Evolutionary conservation across 176 grass and related monocot genomes (phyloP).

Genomic region (sorghum (Sorghum bicolor)): Sorghum_bicolor_NCBIv3 NC_012876.2:53380501-53381000

Average conservation of each 20-base stretch:
- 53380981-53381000: not conserved
- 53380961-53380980: not conserved
- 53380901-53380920: conserved; percentile 19
- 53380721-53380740: conserved; percentile 69
- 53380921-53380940: conserved; percentile 7
- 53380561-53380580: conserved; percentile 81
- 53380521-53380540: conserved; percentile 74
- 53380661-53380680: conserved; percentile 86
- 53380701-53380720: conserved; percentile 58
- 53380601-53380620: conserved; percentile 59
- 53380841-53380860: not conserved
- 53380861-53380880: not conserved
- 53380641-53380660: conserved; percentile 66
- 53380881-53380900: not conserved
- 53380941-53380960: not conserved
- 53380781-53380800: not conserved
- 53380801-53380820: not conserved
- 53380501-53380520: conserved; percentile 71
- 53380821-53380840: not conserved
- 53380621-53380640: conserved; percentile 79
- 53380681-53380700: conserved; percentile 61
- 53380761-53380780: conserved; percentile 62
- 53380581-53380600: conserved; percentile 58
- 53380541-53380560: conserved; percentile 81
- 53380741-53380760: conserved; percentile 79